Conservation (phyloP, 768 basidiomycete genomes). For the Termitomyces sp. region DNA sequence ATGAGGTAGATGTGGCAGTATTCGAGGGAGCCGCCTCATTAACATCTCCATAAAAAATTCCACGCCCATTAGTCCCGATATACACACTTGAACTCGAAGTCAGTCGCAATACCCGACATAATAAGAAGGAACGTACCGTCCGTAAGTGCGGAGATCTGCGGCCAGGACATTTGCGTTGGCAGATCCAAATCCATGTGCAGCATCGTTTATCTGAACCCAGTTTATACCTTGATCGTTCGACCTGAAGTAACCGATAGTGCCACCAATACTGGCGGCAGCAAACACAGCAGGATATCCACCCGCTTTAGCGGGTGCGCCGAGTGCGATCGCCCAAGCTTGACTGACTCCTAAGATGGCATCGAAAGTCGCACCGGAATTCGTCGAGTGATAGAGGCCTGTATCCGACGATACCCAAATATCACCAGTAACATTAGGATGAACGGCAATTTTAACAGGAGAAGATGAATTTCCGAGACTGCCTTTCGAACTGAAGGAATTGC, state of each 20-base stretch:
- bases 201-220: constrained; percentile 59
- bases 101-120: neutral
- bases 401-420: constrained; percentile 65
- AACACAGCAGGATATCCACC: constrained; percentile 51
- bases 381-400: constrained; percentile 51
- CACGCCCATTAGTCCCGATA: constrained; percentile 56
- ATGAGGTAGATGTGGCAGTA: constrained; percentile 16
- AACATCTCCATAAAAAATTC: constrained; percentile 46
- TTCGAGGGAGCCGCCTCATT: constrained; percentile 25
- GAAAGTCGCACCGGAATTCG: constrained; percentile 44
- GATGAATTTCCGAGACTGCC: constrained; percentile 43
- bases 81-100: constrained; percentile 37
- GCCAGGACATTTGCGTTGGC: constrained; percentile 39
- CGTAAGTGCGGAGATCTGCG: constrained; percentile 49
- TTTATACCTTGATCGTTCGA: constrained; percentile 50
- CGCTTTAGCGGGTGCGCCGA: constrained; percentile 43
- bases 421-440: constrained; percentile 46
- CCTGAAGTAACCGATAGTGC: constrained; percentile 48
- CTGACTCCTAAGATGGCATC: constrained; percentile 38
- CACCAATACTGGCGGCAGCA: constrained; percentile 46
- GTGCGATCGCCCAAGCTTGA: constrained; percentile 51
- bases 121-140: constrained; percentile 29
- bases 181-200: constrained; percentile 50
- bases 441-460: constrained; percentile 44
- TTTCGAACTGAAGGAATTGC: constrained; percentile 40